A percentile compares a stretch with the other conserved stretches of the same genome.
Evolutionary conservation across 1,139 yeast species (phyloP).

Genomic region (Debaryomycetaceae sp.): DNA sequence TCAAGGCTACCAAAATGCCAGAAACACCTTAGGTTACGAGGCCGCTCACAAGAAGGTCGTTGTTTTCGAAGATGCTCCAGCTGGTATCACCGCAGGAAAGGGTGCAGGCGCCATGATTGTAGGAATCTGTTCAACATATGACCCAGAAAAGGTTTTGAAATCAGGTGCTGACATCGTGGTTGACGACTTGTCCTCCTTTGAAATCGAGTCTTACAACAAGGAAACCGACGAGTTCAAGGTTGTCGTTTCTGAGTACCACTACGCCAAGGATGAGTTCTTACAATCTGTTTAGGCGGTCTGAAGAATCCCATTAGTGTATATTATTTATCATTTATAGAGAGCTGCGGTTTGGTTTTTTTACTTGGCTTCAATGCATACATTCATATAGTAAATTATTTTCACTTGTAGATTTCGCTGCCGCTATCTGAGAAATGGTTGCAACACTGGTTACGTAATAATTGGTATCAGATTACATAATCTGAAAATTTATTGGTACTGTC

Average conservation of each 20-base stretch:
- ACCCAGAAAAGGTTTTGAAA: conserved; percentile 61
- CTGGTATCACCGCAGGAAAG: conserved; percentile 82
- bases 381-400: neutral
- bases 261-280: conserved; percentile 45
- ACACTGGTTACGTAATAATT: neutral
- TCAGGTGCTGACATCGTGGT: conserved; percentile 83
- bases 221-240: conserved; percentile 49
- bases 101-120: conserved; percentile 80
- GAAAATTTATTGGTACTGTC: neutral
- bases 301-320: neutral
- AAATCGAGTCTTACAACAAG: conserved; percentile 41
- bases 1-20: conserved; percentile 69
- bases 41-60: conserved; percentile 48
- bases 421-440: neutral
- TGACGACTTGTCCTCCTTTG: conserved; percentile 57
- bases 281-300: conserved; percentile 16
- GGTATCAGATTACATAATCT: neutral
- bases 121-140: conserved; percentile 81
- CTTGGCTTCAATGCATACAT: neutral
- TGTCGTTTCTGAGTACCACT: conserved; percentile 41
- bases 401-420: neutral
- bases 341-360: neutral
- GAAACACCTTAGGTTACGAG: conserved; percentile 55
- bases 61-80: conserved; percentile 87
- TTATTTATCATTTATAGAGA: conserved; percentile 3